These are phyloP conservation scores for Solioccasus polychromus DNA, from an alignment of 768 basidiomycete species.

Conservation along the genomic window DNA sequence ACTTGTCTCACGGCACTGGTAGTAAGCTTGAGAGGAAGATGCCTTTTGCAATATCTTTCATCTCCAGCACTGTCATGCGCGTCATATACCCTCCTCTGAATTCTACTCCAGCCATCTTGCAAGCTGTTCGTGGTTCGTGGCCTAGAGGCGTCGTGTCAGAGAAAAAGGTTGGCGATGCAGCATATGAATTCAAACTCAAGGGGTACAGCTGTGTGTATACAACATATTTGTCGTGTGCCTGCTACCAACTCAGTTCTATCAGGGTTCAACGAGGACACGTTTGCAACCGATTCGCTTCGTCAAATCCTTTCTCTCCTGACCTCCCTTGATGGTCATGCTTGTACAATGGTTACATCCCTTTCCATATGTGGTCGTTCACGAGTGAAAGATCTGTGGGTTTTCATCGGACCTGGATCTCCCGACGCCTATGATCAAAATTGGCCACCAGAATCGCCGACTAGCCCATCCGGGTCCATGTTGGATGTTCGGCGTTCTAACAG, in stretches of 20 bases:
- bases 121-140: constrained; percentile 75
- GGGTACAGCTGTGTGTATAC: constrained; percentile 68
- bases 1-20: constrained; percentile 36
- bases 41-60: constrained; percentile 73
- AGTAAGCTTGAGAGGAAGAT: constrained; percentile 34
- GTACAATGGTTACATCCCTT: constrained; percentile 65
- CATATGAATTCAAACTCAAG: constrained; percentile 79
- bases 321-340: constrained; percentile 65
- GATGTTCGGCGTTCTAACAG: constrained; percentile 37
- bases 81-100: constrained; percentile 76
- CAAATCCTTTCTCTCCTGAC: constrained; percentile 67
- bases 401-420: constrained; percentile 51
- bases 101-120: constrained; percentile 76
- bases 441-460: constrained; percentile 35
- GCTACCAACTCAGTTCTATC: constrained; percentile 19
- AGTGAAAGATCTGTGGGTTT: constrained; percentile 77
- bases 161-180: constrained; percentile 68
- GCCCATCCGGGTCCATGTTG: constrained; percentile 33
- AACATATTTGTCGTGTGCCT: constrained; percentile 10
- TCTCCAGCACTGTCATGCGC: constrained; percentile 63
- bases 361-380: constrained; percentile 71
- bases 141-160: constrained; percentile 76
- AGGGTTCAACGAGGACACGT: constrained; percentile 82
- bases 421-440: constrained; percentile 30
- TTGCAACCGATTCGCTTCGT: constrained; percentile 67